A percentile compares a stretch with the other conserved stretches of the same genome.
Evolutionary conservation across 2,329 filamentous ascomycete species (phyloP).

Genomic region (Claviceps purpurea): DNA sequence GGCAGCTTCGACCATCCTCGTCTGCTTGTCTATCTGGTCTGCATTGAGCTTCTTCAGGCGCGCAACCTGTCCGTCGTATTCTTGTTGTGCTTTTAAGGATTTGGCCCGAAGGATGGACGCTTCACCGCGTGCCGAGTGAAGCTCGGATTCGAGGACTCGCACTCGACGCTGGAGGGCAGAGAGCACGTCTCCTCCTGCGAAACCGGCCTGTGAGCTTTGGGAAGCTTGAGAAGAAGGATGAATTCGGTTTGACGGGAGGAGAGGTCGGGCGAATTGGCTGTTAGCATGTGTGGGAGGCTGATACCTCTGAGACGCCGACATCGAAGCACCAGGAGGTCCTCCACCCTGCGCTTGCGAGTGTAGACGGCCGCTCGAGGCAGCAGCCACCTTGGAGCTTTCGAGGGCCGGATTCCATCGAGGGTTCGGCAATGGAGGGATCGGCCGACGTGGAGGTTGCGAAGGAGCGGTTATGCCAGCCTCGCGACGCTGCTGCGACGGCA

Average conservation of each 20-base stretch:
- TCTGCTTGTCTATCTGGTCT: conserved; percentile 50
- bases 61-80: conserved; percentile 49
- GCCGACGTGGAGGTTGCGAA: conserved; percentile 12
- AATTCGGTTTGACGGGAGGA: conserved; percentile 14
- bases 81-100: conserved; percentile 44
- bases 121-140: conserved; percentile 55
- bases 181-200: conserved; percentile 22
- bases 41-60: conserved; percentile 48
- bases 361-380: conserved; percentile 1
- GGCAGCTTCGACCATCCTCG: conserved; percentile 50
- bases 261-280: conserved; percentile 28
- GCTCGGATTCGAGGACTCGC: conserved; percentile 38
- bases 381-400: conserved; percentile 12
- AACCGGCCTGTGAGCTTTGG: conserved; percentile 13
- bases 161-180: conserved; percentile 39
- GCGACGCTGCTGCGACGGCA: conserved; percentile 18
- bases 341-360: conserved; percentile 8
- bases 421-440: conserved; percentile 20
- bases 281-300: conserved; percentile 11
- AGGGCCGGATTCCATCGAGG: conserved; percentile 26
- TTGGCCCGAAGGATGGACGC: conserved; percentile 63
- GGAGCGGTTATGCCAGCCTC: conserved; percentile 6
- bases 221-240: conserved; percentile 6
- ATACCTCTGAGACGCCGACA: conserved; percentile 18
- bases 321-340: conserved; percentile 10